Evolutionary conservation across 1,284 basidiomycete species (phyloP), one percentile per base, ranked within the genome.

Genomic region (Xerocomus minutiporus): DNA sequence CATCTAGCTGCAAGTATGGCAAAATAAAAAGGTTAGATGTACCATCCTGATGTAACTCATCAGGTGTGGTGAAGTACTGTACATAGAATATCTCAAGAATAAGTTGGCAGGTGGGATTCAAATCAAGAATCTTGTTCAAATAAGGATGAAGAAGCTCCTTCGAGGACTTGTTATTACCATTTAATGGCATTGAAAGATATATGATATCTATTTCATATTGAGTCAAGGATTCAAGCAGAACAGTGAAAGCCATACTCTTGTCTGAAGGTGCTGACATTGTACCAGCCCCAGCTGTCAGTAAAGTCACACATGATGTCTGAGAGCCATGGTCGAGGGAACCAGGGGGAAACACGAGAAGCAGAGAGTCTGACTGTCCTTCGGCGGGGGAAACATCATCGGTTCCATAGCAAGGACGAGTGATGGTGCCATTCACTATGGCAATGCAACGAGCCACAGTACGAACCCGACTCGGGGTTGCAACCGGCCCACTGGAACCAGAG

Each of bases 241-340:
- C 20, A 53, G 48, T 23, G 38, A 39, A 36, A 34, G 11, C 68
- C 83, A 65, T 67, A 93, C 93, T 90, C 79, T 88, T 88, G 2
- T 86, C 91, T 50, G 79, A 74, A 0, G 96, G 96, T 51, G 91
- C 83, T 8, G 90, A 88, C 71, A 95, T 82, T 1, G 89, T 93
- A 8, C 86, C 88, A 63, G 91, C 84, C 7, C 95, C 96, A 39
- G 88, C 86, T 47, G 92, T 72, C 46, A 95, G 71, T 0, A 78
- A 84, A 46, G 85, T 84, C 2, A 87, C 91, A 1, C 87, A 77
- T 7, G 73, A 69, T 1, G 69, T 71, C 1, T 64, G 53, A 7
- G 81, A 78, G 4, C 79, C 81, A 23, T 69, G 71, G 0, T 66
- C 54, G 2, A 86, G 62, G 1, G 77, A 79, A 0, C 72, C 74